These are phyloP conservation scores for Camillea tinctor DNA, from an alignment of 2,329 filamentous ascomycete species.

Conservation along the genomic window DNA sequence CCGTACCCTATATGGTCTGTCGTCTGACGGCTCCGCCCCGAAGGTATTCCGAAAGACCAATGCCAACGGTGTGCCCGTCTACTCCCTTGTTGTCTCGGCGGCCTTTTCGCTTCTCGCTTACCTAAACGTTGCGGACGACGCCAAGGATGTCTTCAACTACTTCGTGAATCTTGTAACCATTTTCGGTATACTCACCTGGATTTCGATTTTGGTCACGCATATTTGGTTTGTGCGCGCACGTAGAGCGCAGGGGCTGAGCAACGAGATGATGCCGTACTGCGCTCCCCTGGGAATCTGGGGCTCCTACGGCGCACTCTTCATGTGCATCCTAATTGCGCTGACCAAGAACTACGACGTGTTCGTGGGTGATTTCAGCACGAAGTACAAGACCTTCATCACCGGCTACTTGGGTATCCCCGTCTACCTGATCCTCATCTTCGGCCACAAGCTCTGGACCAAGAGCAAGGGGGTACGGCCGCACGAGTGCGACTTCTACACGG, in stretches of 20 bases:
- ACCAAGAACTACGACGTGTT: constrained; percentile 85
- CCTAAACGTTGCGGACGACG: constrained; percentile 61
- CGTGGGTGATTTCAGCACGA: constrained; percentile 44
- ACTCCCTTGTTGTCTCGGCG: constrained; percentile 60
- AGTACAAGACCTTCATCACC: constrained; percentile 73
- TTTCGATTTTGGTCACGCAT: constrained; percentile 66
- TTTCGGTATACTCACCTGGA: constrained; percentile 66
- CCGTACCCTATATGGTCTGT: constrained; percentile 70
- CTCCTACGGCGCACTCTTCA: constrained; percentile 64
- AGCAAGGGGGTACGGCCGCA: constrained; percentile 54
- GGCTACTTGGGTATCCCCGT: constrained; percentile 76
- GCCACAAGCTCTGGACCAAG: constrained; percentile 60
- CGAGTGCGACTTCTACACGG: constrained; percentile 67
- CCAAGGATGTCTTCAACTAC: constrained; percentile 58
- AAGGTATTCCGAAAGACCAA: constrained; percentile 70
- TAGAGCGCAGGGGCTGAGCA: constrained; percentile 56
- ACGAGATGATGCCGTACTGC: constrained; percentile 58
- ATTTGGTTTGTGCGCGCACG: constrained; percentile 65
- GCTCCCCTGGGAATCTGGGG: constrained; percentile 72
- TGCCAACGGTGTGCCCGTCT: constrained; percentile 67
- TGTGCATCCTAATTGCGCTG: constrained; percentile 71
- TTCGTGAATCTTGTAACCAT: constrained; percentile 68
- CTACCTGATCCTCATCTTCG: constrained; percentile 67
- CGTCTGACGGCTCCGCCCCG: constrained; percentile 70
- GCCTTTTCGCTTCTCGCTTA: constrained; percentile 66